phyloP scores from a whole-genome alignment of 306 rosid species.

The Quercus robur region DNA sequence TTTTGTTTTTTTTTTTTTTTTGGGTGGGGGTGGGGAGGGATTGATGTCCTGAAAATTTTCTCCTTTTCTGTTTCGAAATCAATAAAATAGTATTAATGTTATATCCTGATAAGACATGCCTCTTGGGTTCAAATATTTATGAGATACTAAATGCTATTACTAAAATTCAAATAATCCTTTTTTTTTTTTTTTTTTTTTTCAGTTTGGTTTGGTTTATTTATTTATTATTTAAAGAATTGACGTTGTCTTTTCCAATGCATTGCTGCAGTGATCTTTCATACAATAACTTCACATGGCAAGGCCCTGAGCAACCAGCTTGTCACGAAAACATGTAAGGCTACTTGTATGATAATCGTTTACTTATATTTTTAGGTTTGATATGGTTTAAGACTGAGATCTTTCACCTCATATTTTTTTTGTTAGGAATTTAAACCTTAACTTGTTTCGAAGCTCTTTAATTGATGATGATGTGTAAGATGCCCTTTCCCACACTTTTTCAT shows the following conservation, averaged over 20 bases:
- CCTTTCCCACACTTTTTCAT: slow-evolving; percentile 4
- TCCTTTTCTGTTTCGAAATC: too few species aligned
- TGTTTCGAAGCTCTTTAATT: slow-evolving; percentile 61
- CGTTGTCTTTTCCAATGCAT: neutral
- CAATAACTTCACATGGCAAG: neutral
- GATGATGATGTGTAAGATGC: slow-evolving; percentile 48
- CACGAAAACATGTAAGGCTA: slow-evolving; percentile 34
- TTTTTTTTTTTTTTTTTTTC: too few species aligned
- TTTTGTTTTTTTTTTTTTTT: too few species aligned
- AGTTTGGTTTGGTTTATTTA: too few species aligned
- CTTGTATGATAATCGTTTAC: slow-evolving; percentile 13
- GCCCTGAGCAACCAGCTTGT: neutral
- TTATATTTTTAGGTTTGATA: neutral
- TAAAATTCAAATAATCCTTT: neutral
- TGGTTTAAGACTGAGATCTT: slow-evolving; percentile 12
- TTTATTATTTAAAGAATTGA: neutral
- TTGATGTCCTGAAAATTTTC: too few species aligned
- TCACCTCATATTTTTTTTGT: slow-evolving; percentile 11
- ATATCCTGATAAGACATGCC: neutral
- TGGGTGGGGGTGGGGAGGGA: too few species aligned
- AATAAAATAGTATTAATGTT: neutral
- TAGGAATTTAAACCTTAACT: slow-evolving; percentile 80
- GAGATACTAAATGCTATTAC: neutral
- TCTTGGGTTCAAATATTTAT: neutral
- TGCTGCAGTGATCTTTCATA: neutral